phyloP scores from a whole-genome alignment of 495 filamentous ascomycete genomes.

The Penicillium cinerascens region DNA sequence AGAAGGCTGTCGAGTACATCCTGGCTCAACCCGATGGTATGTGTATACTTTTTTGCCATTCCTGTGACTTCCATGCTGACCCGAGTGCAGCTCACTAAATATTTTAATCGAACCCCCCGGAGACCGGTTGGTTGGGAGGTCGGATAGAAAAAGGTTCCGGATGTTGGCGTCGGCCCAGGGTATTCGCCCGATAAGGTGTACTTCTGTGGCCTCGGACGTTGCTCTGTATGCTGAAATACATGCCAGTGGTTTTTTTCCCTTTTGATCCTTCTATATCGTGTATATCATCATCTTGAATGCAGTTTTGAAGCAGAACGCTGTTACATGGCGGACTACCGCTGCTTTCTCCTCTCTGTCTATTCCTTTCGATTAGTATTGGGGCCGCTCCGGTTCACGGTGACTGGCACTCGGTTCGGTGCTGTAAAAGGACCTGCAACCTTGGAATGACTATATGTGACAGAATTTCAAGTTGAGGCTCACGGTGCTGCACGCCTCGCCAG shows the following conservation, averaged over 20 bases:
- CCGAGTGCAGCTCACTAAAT: slow-evolving; percentile 39
- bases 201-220: slow-evolving; percentile 25
- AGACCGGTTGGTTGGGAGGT: slow-evolving; percentile 22
- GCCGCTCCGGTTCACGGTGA: background rate
- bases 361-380: background rate
- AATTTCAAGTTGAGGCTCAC: background rate
- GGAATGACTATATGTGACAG: background rate
- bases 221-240: slow-evolving; percentile 42
- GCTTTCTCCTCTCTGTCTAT: slow-evolving; percentile 10
- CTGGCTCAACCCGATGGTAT: slow-evolving; percentile 83
- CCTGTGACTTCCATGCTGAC: slow-evolving; percentile 12
- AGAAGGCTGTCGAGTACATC: slow-evolving; percentile 95
- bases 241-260: slow-evolving; percentile 38
- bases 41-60: slow-evolving; percentile 1
- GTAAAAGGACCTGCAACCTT: background rate
- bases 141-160: slow-evolving; percentile 42
- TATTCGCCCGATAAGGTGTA: slow-evolving; percentile 19
- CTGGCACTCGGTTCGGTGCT: background rate
- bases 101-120: slow-evolving; percentile 30
- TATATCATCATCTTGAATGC: slow-evolving; percentile 51
- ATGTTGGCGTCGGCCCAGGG: slow-evolving; percentile 29
- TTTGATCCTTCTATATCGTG: slow-evolving; percentile 40
- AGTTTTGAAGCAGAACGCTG: slow-evolving; percentile 26
- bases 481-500: background rate
- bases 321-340: slow-evolving; percentile 2